Evolutionary conservation across 1,139 yeast species (phyloP), one percentile per base, ranked within the genome.

Genomic region (Arxiozyma heterogenica): DNA sequence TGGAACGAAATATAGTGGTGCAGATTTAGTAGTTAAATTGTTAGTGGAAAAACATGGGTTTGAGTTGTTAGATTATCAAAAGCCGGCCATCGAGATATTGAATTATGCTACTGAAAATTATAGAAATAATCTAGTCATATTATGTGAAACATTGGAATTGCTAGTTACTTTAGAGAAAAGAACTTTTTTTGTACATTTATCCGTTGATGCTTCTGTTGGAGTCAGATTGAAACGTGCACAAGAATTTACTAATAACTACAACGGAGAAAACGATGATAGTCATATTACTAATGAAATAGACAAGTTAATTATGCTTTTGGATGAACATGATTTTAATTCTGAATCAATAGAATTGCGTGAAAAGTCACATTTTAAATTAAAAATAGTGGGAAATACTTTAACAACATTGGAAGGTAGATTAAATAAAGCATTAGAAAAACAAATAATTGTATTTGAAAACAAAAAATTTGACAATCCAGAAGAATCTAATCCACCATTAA

Each of bases 151-250:
- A 25, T 59, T 77, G 5, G 68, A 67, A 0, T 71, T 77, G 53
- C 73, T 87, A 41, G 75, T 77, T 1, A 71, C 71, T 20, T 71
- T 90, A 8, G 73, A 78, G 49, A 84, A 85, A 59, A 73, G 97
- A 56, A 98, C 98, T 0, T 93, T 89, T 66, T 89, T 91, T 64
- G 75, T 90, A 38, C 95, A 90, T 62, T 66, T 93, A 3, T 78
- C 89, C 9, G 75, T 90, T 2, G 96, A 89, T 64, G 90, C 96
- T 0, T 88, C 96, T 0, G 58, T 85, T 17, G 62, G 66, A 22
- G 61, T 80, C 27, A 75, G 96, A 53, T 78, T 75, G 64, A 68
- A 73, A 47, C 71, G 94, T 50, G 78, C 73, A 62, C 59, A 62
- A 27, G 53, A 61, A 25, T 54, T 53, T 2, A 42, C 50, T 62